phyloP scores from a whole-genome alignment of 331 rosid genomes.

The Spiraea crenata region DNA sequence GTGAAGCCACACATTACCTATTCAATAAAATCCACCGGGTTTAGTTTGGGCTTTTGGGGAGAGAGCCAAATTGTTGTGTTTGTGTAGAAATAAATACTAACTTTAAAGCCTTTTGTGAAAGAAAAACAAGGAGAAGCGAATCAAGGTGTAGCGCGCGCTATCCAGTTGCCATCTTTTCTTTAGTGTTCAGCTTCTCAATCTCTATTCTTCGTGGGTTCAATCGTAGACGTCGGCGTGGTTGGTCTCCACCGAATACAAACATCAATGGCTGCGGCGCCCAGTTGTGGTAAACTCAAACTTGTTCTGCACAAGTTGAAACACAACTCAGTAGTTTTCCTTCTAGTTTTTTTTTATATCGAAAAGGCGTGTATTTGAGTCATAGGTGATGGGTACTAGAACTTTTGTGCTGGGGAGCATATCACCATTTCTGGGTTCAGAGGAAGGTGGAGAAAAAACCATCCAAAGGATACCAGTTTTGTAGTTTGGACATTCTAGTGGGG shows the following conservation, averaged over 20 bases:
- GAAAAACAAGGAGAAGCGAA: no score
- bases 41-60: no score
- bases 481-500: background rate
- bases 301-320: no score
- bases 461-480: background rate
- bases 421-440: slow-evolving; percentile 1
- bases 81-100: no score
- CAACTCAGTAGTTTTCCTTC: background rate
- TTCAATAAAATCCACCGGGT: no score
- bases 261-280: slow-evolving; percentile 13
- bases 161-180: background rate
- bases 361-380: background rate
- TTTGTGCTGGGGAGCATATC: background rate
- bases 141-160: background rate
- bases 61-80: no score
- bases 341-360: background rate
- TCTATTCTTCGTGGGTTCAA: background rate
- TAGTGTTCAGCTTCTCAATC: background rate
- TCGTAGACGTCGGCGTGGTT: no score
- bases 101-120: no score
- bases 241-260: background rate
- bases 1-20: no score
- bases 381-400: background rate
- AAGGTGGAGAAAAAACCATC: background rate
- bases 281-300: background rate